Conservation (phyloP, 2,329 filamentous ascomycete species). For the Tolypocladium cylindrosporum region DNA sequence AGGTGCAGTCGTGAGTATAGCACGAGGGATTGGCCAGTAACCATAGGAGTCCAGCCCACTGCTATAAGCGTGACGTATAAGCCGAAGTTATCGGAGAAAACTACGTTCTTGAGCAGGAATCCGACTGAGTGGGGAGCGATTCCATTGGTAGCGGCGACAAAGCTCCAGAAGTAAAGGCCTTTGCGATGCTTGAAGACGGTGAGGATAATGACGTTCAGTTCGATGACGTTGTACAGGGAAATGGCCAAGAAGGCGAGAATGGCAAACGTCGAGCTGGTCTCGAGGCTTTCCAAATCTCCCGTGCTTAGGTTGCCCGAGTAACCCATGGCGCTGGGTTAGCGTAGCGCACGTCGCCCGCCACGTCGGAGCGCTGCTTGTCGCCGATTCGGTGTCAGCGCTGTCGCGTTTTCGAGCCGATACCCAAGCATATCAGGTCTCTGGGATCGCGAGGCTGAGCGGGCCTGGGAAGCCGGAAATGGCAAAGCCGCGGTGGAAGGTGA, state of each 20-base stretch:
- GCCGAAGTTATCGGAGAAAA: constrained; percentile 4
- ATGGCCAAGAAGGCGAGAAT: constrained; percentile 3
- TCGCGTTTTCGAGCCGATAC: background rate
- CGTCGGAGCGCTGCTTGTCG: background rate
- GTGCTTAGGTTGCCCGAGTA: background rate
- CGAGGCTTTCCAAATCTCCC: background rate
- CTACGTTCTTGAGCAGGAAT: constrained; percentile 31
- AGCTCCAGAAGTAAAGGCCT: constrained; percentile 28
- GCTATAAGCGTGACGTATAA: constrained; percentile 11
- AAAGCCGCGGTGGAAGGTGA: background rate
- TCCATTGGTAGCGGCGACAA: constrained; percentile 20
- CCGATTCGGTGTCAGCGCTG: background rate
- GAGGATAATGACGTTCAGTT: constrained; percentile 20
- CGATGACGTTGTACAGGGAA: constrained; percentile 19
- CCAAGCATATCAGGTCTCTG: background rate
- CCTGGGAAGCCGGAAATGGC: background rate
- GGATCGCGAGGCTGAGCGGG: background rate
- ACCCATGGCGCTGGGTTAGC: background rate
- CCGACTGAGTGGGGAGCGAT: constrained; percentile 28
- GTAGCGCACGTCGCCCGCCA: too few species aligned
- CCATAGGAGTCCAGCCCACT: constrained; percentile 30
- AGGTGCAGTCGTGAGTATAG: constrained; percentile 53
- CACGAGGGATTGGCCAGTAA: constrained; percentile 50
- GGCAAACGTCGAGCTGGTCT: background rate
- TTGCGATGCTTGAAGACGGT: constrained; percentile 17